These are phyloP conservation scores for Penicillium sp. DNA, from an alignment of 2,329 filamentous ascomycete species.

Conservation along the genomic window DNA sequence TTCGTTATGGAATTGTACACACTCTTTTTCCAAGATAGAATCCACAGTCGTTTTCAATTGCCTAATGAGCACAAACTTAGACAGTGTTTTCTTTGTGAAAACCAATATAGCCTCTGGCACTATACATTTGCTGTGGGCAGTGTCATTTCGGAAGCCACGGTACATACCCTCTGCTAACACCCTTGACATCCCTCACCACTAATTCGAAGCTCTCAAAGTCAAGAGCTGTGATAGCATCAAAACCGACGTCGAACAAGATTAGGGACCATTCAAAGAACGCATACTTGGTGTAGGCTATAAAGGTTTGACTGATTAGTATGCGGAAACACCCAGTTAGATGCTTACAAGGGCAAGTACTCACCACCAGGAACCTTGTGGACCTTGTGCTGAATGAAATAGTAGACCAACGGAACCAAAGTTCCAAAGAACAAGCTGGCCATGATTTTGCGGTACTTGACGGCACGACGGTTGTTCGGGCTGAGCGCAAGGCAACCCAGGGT, in stretches of 20 bases:
- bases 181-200: slow-evolving; percentile 82
- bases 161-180: slow-evolving; percentile 96
- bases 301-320: not conserved
- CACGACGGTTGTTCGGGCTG: slow-evolving; percentile 77
- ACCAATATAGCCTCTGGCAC: slow-evolving; percentile 43
- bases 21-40: slow-evolving; percentile 68
- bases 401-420: slow-evolving; percentile 83
- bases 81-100: slow-evolving; percentile 32
- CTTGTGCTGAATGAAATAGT: slow-evolving; percentile 99
- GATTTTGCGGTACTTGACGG: slow-evolving; percentile 85
- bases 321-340: not conserved
- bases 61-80: slow-evolving; percentile 43
- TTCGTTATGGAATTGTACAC: slow-evolving; percentile 45
- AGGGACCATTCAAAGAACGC: slow-evolving; percentile 97
- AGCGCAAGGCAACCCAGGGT: slow-evolving; percentile 84
- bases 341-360: slow-evolving; percentile 46
- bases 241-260: slow-evolving; percentile 90
- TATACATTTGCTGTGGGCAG: slow-evolving; percentile 49
- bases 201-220: slow-evolving; percentile 91
- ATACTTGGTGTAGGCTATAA: slow-evolving; percentile 87
- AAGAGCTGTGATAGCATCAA: slow-evolving; percentile 89
- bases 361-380: slow-evolving; percentile 90
- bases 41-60: slow-evolving; percentile 50
- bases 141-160: slow-evolving; percentile 87
- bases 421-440: slow-evolving; percentile 83